Evolutionary conservation across 2,329 filamentous ascomycete genomes (phyloP).

Genomic region (Ophiocordyceps camponoti-floridani): DNA sequence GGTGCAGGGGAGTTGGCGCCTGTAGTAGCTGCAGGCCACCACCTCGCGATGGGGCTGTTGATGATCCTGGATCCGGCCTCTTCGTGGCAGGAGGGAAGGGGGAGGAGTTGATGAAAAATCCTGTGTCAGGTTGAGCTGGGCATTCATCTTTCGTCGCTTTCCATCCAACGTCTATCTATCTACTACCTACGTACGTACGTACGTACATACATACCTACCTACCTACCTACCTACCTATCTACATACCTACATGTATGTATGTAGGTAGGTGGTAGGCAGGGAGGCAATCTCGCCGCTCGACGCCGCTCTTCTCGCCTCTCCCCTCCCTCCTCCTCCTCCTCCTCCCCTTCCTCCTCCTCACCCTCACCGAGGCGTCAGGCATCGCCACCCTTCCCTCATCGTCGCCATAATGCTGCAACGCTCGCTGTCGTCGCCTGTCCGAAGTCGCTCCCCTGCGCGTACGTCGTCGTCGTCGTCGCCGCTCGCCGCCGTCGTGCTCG

Average conservation of each 20-base stretch:
- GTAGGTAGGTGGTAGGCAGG: no score
- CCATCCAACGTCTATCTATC: no score
- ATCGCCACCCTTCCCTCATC: constrained; percentile 17
- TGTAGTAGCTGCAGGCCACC: background rate
- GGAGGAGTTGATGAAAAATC: no score
- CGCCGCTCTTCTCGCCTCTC: background rate
- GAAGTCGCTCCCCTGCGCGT: constrained; percentile 39
- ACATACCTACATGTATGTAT: no score
- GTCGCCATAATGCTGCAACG: constrained; percentile 43
- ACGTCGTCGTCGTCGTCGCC: constrained; percentile 19
- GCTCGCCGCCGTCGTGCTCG: constrained; percentile 6
- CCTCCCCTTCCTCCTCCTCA: background rate
- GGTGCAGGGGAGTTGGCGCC: background rate
- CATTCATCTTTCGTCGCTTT: no score
- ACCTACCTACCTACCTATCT: no score
- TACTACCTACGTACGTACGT: no score
- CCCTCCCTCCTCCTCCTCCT: background rate
- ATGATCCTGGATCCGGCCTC: no score
- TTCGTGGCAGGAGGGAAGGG: no score
- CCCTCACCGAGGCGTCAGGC: constrained; percentile 9
- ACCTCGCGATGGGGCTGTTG: background rate
- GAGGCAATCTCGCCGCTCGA: background rate
- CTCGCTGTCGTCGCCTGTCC: constrained; percentile 43
- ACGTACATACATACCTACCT: no score
- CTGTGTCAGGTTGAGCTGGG: no score